These are phyloP conservation scores for Boletellus ananas DNA, from an alignment of 768 basidiomycete species.

Conservation along the genomic window DNA sequence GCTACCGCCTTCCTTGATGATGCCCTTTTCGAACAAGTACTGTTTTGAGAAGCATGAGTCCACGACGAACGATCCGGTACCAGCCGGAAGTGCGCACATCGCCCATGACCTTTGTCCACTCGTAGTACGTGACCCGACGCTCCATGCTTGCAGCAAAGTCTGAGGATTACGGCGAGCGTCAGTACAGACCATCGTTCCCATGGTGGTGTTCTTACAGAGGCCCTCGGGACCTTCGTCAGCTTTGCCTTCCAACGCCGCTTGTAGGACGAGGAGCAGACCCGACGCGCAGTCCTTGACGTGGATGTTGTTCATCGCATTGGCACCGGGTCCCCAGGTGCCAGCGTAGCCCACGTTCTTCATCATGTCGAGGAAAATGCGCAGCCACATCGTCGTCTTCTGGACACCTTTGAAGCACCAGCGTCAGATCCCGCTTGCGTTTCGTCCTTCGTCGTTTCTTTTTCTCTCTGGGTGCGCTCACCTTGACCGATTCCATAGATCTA, in stretches of 20 bases:
- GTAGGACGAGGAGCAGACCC: conserved; percentile 34
- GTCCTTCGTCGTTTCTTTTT: not conserved
- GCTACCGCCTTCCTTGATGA: conserved; percentile 32
- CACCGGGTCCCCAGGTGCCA: conserved; percentile 43
- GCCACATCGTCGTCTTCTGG: conserved; percentile 35
- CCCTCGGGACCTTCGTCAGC: conserved; percentile 42
- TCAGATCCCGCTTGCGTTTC: not conserved
- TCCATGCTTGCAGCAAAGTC: conserved; percentile 35
- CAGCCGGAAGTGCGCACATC: conserved; percentile 27
- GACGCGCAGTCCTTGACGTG: conserved; percentile 40
- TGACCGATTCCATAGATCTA: conserved; percentile 43
- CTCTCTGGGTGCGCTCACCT: conserved; percentile 21
- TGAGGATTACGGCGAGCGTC: conserved; percentile 8
- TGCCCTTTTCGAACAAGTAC: conserved; percentile 34
- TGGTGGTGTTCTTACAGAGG: conserved; percentile 31
- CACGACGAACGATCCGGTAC: not conserved
- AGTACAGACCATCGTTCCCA: not conserved
- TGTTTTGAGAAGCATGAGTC: conserved; percentile 7
- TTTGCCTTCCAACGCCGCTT: conserved; percentile 38
- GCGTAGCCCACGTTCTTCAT: conserved; percentile 31
- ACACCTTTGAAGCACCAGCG: conserved; percentile 20
- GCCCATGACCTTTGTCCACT: conserved; percentile 34
- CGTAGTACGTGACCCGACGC: conserved; percentile 27
- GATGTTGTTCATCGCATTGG: conserved; percentile 35
- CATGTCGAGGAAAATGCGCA: conserved; percentile 36